Percentiles rank a stretch among this genome's conserved stretches.
Evolutionary conservation across 768 basidiomycete species (phyloP).

Genomic region (Pleurotus giganteus): DNA sequence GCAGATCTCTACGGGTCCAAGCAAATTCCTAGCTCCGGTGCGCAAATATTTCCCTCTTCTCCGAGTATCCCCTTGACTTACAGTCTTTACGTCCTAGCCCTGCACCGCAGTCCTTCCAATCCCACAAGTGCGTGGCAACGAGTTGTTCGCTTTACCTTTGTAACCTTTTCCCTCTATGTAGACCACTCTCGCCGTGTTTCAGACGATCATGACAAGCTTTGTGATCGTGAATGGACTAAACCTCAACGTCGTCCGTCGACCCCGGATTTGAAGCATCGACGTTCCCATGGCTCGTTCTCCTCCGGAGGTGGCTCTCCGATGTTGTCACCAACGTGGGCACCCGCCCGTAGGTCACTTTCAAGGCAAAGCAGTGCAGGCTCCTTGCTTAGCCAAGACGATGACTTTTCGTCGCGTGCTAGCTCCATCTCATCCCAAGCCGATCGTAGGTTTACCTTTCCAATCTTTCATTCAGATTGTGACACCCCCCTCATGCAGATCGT

Average conservation of each 20-base stretch:
- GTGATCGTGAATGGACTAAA: constrained; percentile 47
- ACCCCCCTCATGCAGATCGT: constrained; percentile 32
- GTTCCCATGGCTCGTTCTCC: constrained; percentile 17
- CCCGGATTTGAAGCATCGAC: constrained; percentile 20
- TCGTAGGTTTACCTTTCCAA: constrained; percentile 34
- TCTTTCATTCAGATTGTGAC: neutral
- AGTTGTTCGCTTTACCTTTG: neutral
- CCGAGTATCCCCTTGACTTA: neutral
- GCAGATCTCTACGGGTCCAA: neutral
- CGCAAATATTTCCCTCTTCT: neutral
- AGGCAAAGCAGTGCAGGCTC: constrained; percentile 38
- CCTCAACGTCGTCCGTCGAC: constrained; percentile 17
- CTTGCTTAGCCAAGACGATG: constrained; percentile 38
- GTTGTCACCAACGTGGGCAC: constrained; percentile 8
- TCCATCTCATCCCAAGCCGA: constrained; percentile 51
- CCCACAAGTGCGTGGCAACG: neutral
- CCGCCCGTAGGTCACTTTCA: constrained; percentile 5
- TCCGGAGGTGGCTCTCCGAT: constrained; percentile 22
- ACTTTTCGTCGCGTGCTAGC: constrained; percentile 38
- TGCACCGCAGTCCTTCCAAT: neutral
- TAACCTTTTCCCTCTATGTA: neutral
- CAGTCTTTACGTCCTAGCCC: neutral
- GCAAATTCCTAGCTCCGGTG: neutral
- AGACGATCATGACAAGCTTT: constrained; percentile 20
- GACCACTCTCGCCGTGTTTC: constrained; percentile 11